phyloP scores from a whole-genome alignment of 106 monocot species.

The Gastrodia elata region DNA sequence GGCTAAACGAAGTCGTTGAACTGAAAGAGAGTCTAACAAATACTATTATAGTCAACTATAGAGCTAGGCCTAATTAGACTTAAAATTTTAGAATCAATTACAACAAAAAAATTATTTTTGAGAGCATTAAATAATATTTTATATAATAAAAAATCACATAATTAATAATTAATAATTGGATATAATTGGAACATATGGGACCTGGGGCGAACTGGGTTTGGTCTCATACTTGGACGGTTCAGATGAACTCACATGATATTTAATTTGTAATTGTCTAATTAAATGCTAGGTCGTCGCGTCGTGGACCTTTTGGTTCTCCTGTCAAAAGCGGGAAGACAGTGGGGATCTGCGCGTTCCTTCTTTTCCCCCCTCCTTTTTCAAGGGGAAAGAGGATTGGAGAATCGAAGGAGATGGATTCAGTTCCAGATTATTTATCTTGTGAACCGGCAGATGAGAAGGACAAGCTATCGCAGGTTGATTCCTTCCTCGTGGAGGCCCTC shows the following conservation, averaged over 20 bases:
- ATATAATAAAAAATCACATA: no score
- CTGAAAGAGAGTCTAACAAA: no score
- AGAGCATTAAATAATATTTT: no score
- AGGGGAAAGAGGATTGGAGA: neutral
- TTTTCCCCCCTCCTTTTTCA: neutral
- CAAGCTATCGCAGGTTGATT: constrained; percentile 8
- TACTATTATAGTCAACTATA: no score
- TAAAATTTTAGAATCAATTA: no score
- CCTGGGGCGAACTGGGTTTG: neutral
- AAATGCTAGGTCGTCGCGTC: neutral
- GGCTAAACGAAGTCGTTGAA: no score
- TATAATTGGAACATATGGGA: neutral
- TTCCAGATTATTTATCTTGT: neutral
- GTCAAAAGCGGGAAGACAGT: neutral
- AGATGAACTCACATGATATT: neutral
- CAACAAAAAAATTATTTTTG: no score
- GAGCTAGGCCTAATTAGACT: no score
- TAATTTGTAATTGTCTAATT: neutral
- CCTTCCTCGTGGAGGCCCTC: constrained; percentile 22
- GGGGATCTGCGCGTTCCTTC: neutral
- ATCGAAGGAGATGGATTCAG: neutral
- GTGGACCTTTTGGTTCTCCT: neutral
- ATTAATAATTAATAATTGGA: no score
- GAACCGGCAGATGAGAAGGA: neutral
- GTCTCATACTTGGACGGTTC: neutral